Evolutionary conservation across 805 yeast species (phyloP).

Genomic region (Starmerella potacharoeniae): DNA sequence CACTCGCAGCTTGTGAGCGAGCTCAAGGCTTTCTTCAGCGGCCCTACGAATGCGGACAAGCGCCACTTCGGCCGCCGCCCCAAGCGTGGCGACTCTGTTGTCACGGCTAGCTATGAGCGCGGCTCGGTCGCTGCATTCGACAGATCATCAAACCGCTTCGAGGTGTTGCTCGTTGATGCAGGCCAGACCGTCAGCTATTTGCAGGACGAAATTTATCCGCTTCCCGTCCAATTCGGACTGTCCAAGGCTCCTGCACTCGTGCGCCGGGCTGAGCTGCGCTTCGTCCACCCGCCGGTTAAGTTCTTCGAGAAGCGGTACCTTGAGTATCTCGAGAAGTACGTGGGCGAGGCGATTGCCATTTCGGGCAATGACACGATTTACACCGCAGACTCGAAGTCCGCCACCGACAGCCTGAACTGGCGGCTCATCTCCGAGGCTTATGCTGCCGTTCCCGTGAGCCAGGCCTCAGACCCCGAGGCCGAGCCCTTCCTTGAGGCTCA

Average conservation of each 20-base stretch:
- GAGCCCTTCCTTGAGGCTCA: slow-evolving; percentile 37
- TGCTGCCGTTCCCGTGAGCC: slow-evolving; percentile 38
- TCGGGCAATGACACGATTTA: slow-evolving; percentile 40
- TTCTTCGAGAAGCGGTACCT: slow-evolving; percentile 47
- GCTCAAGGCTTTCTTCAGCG: slow-evolving; percentile 23
- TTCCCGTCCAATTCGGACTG: slow-evolving; percentile 50
- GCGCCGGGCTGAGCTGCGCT: slow-evolving; percentile 32
- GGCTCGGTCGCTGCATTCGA: slow-evolving; percentile 22
- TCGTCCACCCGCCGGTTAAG: slow-evolving; percentile 47
- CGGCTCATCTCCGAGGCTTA: slow-evolving; percentile 49
- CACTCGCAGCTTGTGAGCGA: slow-evolving; percentile 22
- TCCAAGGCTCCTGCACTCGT: slow-evolving; percentile 24
- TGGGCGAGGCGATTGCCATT: slow-evolving; percentile 43
- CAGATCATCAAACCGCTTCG: slow-evolving; percentile 28
- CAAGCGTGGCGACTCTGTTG: slow-evolving; percentile 44
- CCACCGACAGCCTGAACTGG: slow-evolving; percentile 48
- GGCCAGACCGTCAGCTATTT: slow-evolving; percentile 44
- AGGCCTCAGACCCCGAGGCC: slow-evolving; percentile 26
- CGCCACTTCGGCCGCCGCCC: slow-evolving; percentile 29
- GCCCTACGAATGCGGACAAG: slow-evolving; percentile 26
- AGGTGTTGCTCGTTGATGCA: slow-evolving; percentile 50
- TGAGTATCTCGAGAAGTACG: slow-evolving; percentile 45
- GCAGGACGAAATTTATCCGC: slow-evolving; percentile 36
- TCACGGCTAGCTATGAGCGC: slow-evolving; percentile 44
- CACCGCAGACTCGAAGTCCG: slow-evolving; percentile 44